Percentiles rank a stretch among this genome's conserved stretches.
These are phyloP conservation scores for Suillus fuscotomentosus DNA, from an alignment of 768 basidiomycete genomes.

Conservation along the genomic window DNA sequence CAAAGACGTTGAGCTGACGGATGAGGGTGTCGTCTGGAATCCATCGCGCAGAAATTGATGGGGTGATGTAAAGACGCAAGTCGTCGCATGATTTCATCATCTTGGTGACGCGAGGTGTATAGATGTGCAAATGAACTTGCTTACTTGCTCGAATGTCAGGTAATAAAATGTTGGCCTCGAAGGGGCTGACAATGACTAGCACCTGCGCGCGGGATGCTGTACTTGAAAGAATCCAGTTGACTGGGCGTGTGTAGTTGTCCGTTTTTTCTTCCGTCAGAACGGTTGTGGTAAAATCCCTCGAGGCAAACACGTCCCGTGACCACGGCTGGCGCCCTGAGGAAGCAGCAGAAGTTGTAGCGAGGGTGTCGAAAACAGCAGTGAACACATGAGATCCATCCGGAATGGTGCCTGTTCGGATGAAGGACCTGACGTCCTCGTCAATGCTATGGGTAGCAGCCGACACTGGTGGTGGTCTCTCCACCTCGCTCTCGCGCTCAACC, in stretches of 20 bases:
- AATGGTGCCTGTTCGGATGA: conserved; percentile 30
- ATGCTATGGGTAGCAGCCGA: conserved; percentile 27
- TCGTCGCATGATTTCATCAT: conserved; percentile 37
- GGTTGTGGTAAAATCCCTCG: conserved; percentile 15
- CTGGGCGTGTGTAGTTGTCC: conserved; percentile 36
- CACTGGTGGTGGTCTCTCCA: conserved; percentile 33
- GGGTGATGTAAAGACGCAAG: conserved; percentile 22
- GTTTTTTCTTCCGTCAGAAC: conserved; percentile 8
- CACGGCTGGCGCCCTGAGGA: conserved; percentile 20
- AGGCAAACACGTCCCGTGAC: conserved; percentile 15
- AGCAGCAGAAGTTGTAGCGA: conserved; percentile 5
- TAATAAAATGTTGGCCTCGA: conserved; percentile 38
- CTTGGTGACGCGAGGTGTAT: conserved; percentile 36
- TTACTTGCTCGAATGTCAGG: conserved; percentile 33
- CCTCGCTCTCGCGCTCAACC: conserved; percentile 37
- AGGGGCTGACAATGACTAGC: conserved; percentile 40
- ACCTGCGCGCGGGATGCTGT: conserved; percentile 26
- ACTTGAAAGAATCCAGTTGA: conserved; percentile 43
- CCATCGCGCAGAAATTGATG: conserved; percentile 18
- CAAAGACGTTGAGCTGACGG: conserved; percentile 41
- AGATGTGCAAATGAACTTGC: conserved; percentile 39
- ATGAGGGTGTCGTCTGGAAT: conserved; percentile 14
- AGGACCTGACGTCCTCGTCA: conserved; percentile 21
- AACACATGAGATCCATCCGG: conserved; percentile 17
- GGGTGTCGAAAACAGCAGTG: conserved; percentile 14